These are phyloP conservation scores for Zygosaccharomyces bailii DNA, from an alignment of 805 yeast genomes.

Conservation along the genomic window DNA sequence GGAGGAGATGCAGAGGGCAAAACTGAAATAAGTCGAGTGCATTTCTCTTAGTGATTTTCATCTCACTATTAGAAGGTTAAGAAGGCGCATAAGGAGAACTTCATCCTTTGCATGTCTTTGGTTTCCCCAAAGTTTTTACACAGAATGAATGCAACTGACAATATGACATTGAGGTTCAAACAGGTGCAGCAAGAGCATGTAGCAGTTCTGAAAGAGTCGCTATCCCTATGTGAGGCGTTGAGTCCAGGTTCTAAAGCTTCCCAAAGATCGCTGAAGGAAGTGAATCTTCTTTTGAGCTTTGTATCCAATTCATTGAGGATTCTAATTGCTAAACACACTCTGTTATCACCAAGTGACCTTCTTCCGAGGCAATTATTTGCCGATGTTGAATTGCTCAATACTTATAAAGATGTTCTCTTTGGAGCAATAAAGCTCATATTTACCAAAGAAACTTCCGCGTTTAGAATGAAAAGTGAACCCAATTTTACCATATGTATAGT, in stretches of 20 bases:
- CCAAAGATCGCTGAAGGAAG: slow-evolving; percentile 13
- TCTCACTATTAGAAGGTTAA: neutral
- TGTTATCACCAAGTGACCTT: slow-evolving; percentile 2
- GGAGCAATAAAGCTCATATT: slow-evolving; percentile 18
- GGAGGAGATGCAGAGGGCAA: neutral
- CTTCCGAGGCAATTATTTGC: slow-evolving; percentile 7
- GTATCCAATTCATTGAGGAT: slow-evolving; percentile 8
- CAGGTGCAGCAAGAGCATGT: neutral
- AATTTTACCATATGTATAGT: slow-evolving; percentile 13
- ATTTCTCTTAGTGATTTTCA: neutral
- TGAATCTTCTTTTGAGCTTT: slow-evolving; percentile 5
- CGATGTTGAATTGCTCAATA: slow-evolving; percentile 13
- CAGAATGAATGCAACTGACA: slow-evolving; percentile 1
- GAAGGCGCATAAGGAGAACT: neutral
- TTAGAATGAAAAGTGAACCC: slow-evolving; percentile 16
- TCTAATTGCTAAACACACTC: slow-evolving; percentile 7
- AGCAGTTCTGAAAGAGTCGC: slow-evolving; percentile 7
- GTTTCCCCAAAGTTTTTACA: neutral
- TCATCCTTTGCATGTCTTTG: neutral
- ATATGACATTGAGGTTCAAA: neutral
- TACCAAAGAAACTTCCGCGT: slow-evolving; percentile 14
- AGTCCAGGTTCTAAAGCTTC: slow-evolving; percentile 6
- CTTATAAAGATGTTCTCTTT: slow-evolving; percentile 15
- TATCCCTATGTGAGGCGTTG: slow-evolving; percentile 10
- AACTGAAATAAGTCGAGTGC: neutral